These are phyloP conservation scores for Xylariales sp. DNA, from an alignment of 2,329 filamentous ascomycete species.

Conservation along the genomic window DNA sequence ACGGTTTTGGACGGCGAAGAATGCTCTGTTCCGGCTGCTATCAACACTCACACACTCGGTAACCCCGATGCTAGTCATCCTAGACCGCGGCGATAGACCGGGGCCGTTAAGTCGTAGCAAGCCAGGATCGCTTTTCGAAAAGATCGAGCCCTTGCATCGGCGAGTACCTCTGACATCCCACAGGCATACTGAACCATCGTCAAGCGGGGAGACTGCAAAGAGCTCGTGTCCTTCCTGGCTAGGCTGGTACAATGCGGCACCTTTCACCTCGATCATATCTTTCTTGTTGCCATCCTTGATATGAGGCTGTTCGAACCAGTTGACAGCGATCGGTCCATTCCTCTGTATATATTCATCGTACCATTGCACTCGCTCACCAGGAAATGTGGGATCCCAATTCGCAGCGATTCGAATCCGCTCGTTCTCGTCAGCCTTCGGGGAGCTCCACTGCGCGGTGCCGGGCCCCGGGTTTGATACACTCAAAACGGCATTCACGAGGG, in stretches of 20 bases:
- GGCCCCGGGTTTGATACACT: conserved; percentile 22
- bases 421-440: conserved; percentile 23
- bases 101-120: conserved; percentile 58
- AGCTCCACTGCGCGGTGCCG: conserved; percentile 20
- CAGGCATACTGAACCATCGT: conserved; percentile 81
- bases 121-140: conserved; percentile 61
- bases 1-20: conserved; percentile 74
- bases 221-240: conserved; percentile 46
- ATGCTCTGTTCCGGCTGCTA: conserved; percentile 61
- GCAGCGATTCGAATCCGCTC: conserved; percentile 57
- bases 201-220: conserved; percentile 69
- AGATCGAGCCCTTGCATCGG: conserved; percentile 53
- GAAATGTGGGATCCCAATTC: conserved; percentile 79
- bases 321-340: conserved; percentile 66
- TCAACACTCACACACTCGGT: conserved; percentile 83
- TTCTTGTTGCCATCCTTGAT: conserved; percentile 35
- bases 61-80: conserved; percentile 66
- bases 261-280: conserved; percentile 62
- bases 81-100: conserved; percentile 43
- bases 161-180: conserved; percentile 68
- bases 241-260: conserved; percentile 63
- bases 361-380: conserved; percentile 70
- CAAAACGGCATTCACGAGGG: conserved; percentile 11
- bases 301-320: conserved; percentile 68
- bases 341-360: conserved; percentile 87